Conservation (phyloP, 768 basidiomycete genomes). For the Mrakia hoshinonis region DNA sequence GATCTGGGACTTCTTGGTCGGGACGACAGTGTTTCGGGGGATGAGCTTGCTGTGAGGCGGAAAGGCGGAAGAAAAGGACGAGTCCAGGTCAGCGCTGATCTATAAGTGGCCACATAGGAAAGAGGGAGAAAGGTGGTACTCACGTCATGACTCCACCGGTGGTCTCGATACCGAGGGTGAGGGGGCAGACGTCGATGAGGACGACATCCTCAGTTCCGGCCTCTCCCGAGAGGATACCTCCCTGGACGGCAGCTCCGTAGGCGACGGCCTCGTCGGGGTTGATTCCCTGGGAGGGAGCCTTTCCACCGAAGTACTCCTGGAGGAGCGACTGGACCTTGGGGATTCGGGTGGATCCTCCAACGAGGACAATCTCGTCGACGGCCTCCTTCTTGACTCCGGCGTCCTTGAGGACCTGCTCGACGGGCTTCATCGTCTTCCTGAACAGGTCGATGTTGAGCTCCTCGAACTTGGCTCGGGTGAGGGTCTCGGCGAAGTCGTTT, state of each 20-base stretch:
- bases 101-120: not conserved
- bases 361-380: constrained; percentile 85
- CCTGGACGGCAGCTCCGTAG: constrained; percentile 97
- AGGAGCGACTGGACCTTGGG: constrained; percentile 98
- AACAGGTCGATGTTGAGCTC: constrained; percentile 98
- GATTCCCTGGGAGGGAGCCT: constrained; percentile 95
- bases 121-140: not conserved
- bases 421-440: constrained; percentile 99
- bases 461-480: constrained; percentile 97
- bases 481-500: constrained; percentile 92
- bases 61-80: not conserved
- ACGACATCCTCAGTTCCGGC: constrained; percentile 82
- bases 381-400: constrained; percentile 97
- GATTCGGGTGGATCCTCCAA: constrained; percentile 97
- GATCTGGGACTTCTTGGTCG: constrained; percentile 92
- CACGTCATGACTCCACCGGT: constrained; percentile 90
- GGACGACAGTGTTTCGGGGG: constrained; percentile 94
- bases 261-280: constrained; percentile 99
- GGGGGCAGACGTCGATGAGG: constrained; percentile 90
- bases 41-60: constrained; percentile 61
- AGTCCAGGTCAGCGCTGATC: not conserved
- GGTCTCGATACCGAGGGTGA: constrained; percentile 98
- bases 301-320: constrained; percentile 92
- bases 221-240: constrained; percentile 93
- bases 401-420: constrained; percentile 97